Conservation (phyloP, 2,329 filamentous ascomycete species). For the Colletotrichum graminicola region DNA sequence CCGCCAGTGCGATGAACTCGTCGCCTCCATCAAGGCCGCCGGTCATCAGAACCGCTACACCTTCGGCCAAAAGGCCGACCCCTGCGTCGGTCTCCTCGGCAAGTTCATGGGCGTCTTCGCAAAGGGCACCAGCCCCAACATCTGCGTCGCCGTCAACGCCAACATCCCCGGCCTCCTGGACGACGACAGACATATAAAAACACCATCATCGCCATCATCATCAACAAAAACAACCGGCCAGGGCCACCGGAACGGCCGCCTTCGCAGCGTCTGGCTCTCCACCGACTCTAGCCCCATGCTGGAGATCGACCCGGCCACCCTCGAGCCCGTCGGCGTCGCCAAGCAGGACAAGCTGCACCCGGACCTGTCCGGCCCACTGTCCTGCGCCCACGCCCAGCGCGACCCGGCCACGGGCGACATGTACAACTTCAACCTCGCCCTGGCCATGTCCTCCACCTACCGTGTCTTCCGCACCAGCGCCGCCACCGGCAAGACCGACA, state of each 20-base stretch:
- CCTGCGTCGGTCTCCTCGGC: conserved; percentile 78
- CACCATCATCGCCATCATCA: background rate
- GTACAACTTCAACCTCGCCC: conserved; percentile 84
- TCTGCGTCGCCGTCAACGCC: conserved; percentile 74
- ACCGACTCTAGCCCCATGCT: conserved; percentile 71
- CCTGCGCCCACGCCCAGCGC: conserved; percentile 77
- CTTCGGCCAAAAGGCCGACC: conserved; percentile 80
- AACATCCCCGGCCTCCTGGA: conserved; percentile 68
- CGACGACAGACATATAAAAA: background rate
- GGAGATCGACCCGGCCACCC: conserved; percentile 75
- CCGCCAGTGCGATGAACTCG: conserved; percentile 72
- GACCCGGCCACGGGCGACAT: conserved; percentile 81
- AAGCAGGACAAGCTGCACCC: conserved; percentile 74
- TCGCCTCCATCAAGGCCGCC: conserved; percentile 70
- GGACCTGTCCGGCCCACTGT: conserved; percentile 73
- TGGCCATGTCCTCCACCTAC: conserved; percentile 70
- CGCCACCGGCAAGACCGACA: conserved; percentile 72
- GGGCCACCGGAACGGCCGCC: conserved; percentile 33
- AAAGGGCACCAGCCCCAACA: conserved; percentile 61
- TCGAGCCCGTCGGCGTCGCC: conserved; percentile 78
- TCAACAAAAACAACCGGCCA: background rate
- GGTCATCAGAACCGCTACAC: conserved; percentile 69
- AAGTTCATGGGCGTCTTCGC: conserved; percentile 76
- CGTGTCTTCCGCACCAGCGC: conserved; percentile 76
- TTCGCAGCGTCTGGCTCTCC: conserved; percentile 64